Evolutionary conservation across 1,139 yeast genomes (phyloP).

Genomic region (Suhomyces yuchorum): DNA sequence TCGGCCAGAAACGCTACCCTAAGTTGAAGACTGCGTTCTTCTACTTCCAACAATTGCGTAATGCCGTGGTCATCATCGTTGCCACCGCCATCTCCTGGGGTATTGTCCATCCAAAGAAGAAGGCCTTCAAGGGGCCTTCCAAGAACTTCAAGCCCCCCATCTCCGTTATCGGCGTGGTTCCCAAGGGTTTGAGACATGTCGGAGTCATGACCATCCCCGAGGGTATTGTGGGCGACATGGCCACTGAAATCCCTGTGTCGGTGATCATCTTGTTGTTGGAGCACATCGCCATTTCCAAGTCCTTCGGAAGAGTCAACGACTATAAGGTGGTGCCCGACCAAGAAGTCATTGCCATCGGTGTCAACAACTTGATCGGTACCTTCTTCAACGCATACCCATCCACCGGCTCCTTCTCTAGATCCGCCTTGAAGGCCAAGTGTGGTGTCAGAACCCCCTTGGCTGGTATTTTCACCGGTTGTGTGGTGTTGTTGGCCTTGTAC

Average conservation of each 20-base stretch:
- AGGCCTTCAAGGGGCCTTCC: constrained; percentile 40
- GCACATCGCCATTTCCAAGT: constrained; percentile 91
- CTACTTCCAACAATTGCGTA: constrained; percentile 74
- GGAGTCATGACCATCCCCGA: constrained; percentile 71
- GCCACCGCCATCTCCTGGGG: constrained; percentile 77
- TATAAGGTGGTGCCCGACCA: constrained; percentile 91
- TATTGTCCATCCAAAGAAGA: constrained; percentile 37
- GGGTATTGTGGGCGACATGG: constrained; percentile 63
- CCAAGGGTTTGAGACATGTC: constrained; percentile 75
- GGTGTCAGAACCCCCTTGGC: constrained; percentile 95
- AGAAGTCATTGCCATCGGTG: constrained; percentile 93
- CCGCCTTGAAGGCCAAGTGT: constrained; percentile 92
- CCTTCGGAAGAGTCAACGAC: constrained; percentile 90
- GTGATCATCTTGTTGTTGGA: constrained; percentile 80
- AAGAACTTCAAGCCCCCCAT: constrained; percentile 49
- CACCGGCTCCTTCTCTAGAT: constrained; percentile 93
- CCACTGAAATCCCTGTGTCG: constrained; percentile 82
- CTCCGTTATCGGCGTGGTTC: constrained; percentile 72
- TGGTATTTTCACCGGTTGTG: constrained; percentile 87
- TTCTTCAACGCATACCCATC: constrained; percentile 94
- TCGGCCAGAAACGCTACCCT: constrained; percentile 68
- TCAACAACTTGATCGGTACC: constrained; percentile 85
- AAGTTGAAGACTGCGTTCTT: constrained; percentile 59
- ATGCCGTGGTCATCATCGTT: constrained; percentile 77
- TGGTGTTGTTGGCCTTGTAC: constrained; percentile 84